Percentiles rank a stretch among this genome's conserved stretches.
Evolutionary conservation across 768 basidiomycete species (phyloP).

Genomic region (Terana coerulea): DNA sequence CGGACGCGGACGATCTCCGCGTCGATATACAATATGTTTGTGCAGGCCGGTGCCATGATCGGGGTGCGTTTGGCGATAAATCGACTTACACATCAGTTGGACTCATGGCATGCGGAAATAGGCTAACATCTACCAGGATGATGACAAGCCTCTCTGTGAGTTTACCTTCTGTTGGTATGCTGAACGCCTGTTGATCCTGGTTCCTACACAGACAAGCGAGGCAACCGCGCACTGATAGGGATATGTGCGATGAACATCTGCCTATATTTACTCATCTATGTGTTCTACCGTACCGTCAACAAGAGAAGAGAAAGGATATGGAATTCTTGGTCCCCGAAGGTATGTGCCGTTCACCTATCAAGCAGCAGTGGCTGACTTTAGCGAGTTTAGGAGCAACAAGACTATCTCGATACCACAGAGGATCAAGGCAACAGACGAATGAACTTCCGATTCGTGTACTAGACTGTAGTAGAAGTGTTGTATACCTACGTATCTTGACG

Average conservation of each 20-base stretch:
- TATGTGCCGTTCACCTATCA: constrained; percentile 16
- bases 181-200: not conserved
- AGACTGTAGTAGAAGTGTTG: too few species aligned
- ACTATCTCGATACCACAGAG: constrained; percentile 58
- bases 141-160: constrained; percentile 35
- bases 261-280: constrained; percentile 46
- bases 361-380: not conserved
- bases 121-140: constrained; percentile 56
- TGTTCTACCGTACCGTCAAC: constrained; percentile 56
- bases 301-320: constrained; percentile 45
- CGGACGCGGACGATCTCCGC: constrained; percentile 45
- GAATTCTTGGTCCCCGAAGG: constrained; percentile 47
- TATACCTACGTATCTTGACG: too few species aligned
- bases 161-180: not conserved
- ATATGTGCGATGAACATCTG: constrained; percentile 51
- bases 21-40: constrained; percentile 62
- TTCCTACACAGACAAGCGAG: constrained; percentile 45
- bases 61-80: constrained; percentile 28
- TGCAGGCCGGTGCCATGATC: constrained; percentile 52
- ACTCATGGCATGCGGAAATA: constrained; percentile 1
- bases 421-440: constrained; percentile 57
- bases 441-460: constrained; percentile 67
- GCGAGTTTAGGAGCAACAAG: constrained; percentile 42
- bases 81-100: constrained; percentile 7
- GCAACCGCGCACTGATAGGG: constrained; percentile 52